These are phyloP conservation scores for Sporothrix variecibatus DNA, from an alignment of 2,329 filamentous ascomycete genomes.

Conservation along the genomic window DNA sequence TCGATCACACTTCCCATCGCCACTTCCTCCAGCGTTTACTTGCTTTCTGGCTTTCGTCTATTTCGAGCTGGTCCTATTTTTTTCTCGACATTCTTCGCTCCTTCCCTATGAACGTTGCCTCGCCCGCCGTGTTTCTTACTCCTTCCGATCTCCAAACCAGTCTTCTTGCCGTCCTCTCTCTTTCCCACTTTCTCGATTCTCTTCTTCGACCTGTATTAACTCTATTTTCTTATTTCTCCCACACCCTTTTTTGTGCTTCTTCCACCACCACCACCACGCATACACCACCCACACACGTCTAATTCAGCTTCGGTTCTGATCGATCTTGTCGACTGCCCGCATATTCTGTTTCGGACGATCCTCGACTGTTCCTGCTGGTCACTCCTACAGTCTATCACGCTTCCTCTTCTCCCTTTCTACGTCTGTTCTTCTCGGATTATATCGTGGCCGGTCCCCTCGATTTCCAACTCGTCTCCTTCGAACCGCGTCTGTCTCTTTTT, in stretches of 20 bases:
- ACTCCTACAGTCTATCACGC: background rate
- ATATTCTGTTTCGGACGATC: background rate
- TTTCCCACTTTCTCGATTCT: background rate
- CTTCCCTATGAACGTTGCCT: background rate
- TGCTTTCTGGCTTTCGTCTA: background rate
- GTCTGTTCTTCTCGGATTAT: background rate
- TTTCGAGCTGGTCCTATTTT: background rate
- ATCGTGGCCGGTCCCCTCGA: background rate
- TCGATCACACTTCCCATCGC: constrained; percentile 24
- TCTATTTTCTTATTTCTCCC: constrained; percentile 5
- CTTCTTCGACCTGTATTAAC: constrained; percentile 3
- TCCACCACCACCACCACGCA: background rate
- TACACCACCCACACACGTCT: background rate
- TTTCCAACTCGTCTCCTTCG: background rate
- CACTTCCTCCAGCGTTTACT: background rate
- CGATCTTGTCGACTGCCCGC: background rate
- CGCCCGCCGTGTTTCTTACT: background rate
- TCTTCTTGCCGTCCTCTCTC: background rate
- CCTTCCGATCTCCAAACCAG: background rate
- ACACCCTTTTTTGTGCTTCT: background rate
- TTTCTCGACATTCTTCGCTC: constrained; percentile 7
- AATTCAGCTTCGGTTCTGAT: background rate
- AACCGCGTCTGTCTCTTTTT: background rate
- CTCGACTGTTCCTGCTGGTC: constrained; percentile 7
- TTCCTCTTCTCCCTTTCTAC: background rate